These are phyloP conservation scores for Solanum habrochaites DNA, from an alignment of 257 asterid genomes.

Conservation along the genomic window DNA sequence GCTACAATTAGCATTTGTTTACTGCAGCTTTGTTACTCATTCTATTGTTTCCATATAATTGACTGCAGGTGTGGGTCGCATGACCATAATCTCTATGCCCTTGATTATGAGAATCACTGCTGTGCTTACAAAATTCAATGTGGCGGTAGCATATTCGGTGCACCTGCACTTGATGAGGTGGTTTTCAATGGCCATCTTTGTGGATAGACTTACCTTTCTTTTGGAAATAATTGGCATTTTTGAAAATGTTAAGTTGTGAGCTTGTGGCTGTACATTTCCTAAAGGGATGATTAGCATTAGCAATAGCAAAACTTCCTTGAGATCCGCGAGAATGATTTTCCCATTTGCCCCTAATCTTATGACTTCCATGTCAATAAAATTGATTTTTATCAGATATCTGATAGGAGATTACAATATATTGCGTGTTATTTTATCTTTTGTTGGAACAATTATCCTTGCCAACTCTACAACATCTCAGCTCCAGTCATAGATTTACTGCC, in stretches of 20 bases:
- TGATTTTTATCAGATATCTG: not conserved
- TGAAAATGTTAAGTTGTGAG: not conserved
- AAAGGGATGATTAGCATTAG: not conserved
- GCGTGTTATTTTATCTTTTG: not conserved
- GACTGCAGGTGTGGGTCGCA: slow-evolving; percentile 90
- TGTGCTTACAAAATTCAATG: slow-evolving; percentile 58
- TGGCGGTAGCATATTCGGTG: slow-evolving; percentile 86
- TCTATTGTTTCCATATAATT: not conserved
- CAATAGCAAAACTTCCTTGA: not conserved
- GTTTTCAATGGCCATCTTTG: slow-evolving; percentile 1
- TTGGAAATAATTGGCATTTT: not conserved
- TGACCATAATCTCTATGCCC: slow-evolving; percentile 78
- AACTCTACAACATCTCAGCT: not conserved
- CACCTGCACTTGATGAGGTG: slow-evolving; percentile 85
- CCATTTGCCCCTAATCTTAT: not conserved
- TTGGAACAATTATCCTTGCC: not conserved
- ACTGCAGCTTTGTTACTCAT: not conserved
- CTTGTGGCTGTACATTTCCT: not conserved
- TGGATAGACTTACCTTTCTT: not conserved
- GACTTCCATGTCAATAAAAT: not conserved
- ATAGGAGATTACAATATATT: not conserved
- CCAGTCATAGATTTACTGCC: not conserved
- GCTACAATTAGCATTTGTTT: not conserved
- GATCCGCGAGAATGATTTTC: not conserved
- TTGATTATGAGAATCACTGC: slow-evolving; percentile 59